phyloP scores from a whole-genome alignment of 257 asterid species.

The Nicotiana noctiflora region DNA sequence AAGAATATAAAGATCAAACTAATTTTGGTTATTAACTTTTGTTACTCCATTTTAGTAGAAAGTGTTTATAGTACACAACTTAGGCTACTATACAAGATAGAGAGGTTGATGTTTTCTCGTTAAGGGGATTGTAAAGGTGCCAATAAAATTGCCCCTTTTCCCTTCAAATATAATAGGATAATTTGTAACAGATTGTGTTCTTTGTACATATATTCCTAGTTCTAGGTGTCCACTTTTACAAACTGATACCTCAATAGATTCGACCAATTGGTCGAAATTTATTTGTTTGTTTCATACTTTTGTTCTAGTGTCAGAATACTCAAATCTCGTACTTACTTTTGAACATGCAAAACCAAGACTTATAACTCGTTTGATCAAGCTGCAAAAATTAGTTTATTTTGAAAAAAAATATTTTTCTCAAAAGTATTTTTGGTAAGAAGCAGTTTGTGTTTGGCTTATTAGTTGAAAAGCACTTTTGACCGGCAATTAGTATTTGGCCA shows the following conservation, averaged over 20 bases:
- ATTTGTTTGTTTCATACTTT: background rate
- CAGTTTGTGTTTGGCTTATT: no score
- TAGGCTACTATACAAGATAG: background rate
- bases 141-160: background rate
- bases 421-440: no score
- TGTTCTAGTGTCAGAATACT: background rate
- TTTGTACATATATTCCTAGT: conserved; percentile 6
- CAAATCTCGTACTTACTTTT: background rate
- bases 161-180: background rate
- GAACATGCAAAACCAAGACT: background rate
- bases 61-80: background rate
- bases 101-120: background rate
- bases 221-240: background rate
- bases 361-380: no score
- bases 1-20: background rate
- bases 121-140: conserved; percentile 26
- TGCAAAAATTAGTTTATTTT: no score
- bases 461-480: no score
- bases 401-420: no score
- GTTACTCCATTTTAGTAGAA: background rate
- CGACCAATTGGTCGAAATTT: background rate
- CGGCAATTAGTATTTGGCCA: no score
- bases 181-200: background rate
- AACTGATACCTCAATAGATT: background rate
- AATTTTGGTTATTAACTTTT: background rate